Base-by-base conservation (phyloP, 176 grass and related monocot species). In the Elymus sibiricus region DNA sequence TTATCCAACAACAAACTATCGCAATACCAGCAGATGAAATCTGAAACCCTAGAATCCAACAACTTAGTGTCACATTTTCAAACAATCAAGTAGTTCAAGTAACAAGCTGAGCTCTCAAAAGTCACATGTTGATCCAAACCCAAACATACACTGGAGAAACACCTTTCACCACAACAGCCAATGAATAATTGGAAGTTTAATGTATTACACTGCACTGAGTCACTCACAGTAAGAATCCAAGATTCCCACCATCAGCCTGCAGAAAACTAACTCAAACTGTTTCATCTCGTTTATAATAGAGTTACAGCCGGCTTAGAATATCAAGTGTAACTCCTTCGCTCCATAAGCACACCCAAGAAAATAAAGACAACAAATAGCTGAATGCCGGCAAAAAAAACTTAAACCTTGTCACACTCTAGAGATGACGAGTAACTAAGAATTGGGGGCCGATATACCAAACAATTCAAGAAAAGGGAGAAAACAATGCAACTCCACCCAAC, bases 11-110 rank as follows among this genome's bases (percentile, higher is more conserved):
- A 31, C 17, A 53, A 8, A 35, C 16, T n/a, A 32, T n/a, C 27
- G 63, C 56, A 27, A 78, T 78, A 29, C 70, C 10, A 9, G 66
- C n/a, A n/a, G 29, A 60, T 82, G 70, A 82, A 82, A 69, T 13
- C 53, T 60, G 31, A 59, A 78, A 38, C 51, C 53, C 70, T 66
- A 66, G 34, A n/a, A 83, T 71, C 64, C 49, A 70, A 71, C n/a
- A 17, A 34, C 63, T 62, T 70, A 42, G 22, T 72, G 22, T 43
- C 21, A 64, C 22, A 73, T 51, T 51, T 62, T 21, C 13, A 88
- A 77, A 26, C n/a, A 73, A 84, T 64, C 17, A 72, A 28, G 22
- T 64, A 26, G 24, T 44, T 74, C 25, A 67, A 27, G 34, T 72
- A 67, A 43, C 35, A 89, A 19, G 19, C 8, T 27, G 29, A 31